Evolutionary conservation across 768 basidiomycete genomes (phyloP).

Genomic region (Austroboletus festivus): DNA sequence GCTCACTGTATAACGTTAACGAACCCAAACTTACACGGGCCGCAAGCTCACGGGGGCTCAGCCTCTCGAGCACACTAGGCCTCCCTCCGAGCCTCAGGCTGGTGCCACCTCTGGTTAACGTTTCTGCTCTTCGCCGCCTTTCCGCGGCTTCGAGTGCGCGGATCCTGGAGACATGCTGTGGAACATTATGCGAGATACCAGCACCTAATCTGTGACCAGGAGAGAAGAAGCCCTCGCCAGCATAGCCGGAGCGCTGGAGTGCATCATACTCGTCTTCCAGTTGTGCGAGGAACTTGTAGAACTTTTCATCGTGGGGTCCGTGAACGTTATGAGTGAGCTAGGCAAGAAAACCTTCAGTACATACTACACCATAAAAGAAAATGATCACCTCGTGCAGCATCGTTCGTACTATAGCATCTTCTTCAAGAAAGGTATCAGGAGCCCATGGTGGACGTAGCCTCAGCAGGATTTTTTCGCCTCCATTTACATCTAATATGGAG

Average conservation of each 20-base stretch:
- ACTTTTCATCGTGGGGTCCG: conserved; percentile 84
- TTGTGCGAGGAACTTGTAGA: conserved; percentile 68
- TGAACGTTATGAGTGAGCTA: conserved; percentile 88
- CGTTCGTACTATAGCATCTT: conserved; percentile 72
- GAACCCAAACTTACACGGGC: conserved; percentile 49
- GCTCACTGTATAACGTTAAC: background rate
- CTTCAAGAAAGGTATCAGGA: conserved; percentile 68
- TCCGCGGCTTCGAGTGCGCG: conserved; percentile 82
- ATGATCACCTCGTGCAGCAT: conserved; percentile 89
- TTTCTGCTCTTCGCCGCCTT: conserved; percentile 50
- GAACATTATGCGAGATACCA: conserved; percentile 63
- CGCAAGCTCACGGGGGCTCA: conserved; percentile 69
- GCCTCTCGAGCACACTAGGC: conserved; percentile 33
- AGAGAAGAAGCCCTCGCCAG: conserved; percentile 88
- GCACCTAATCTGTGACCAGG: conserved; percentile 69
- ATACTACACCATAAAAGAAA: background rate
- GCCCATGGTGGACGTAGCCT: conserved; percentile 71
- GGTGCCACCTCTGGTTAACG: conserved; percentile 50
- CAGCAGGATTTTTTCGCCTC: conserved; percentile 78
- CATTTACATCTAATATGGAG: conserved; percentile 58
- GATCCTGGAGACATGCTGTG: conserved; percentile 58
- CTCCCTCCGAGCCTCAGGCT: conserved; percentile 64
- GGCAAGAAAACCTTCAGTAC: background rate
- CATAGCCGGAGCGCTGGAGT: conserved; percentile 75
- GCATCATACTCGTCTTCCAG: conserved; percentile 85